Base-by-base conservation (phyloP, 176 grass and related monocot genomes). In the Avena atlantica region DNA sequence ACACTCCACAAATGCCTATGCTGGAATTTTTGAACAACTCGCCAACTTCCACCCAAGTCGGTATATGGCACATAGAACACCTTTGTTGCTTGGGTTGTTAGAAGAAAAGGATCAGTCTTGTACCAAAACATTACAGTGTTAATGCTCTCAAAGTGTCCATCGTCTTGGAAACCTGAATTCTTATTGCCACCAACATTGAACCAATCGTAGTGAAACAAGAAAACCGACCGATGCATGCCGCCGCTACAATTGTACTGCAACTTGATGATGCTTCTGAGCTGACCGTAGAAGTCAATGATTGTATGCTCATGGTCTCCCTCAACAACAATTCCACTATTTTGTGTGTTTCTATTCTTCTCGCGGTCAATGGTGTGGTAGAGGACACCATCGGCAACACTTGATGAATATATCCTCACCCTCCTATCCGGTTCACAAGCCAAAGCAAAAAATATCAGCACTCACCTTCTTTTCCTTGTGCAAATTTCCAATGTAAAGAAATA, bases 1-100 rank as follows among this genome's bases (percentile, higher is more conserved):
- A 75, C 45, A 75, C 12, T 50, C n/a, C n/a, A 75, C n/a, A 75
- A 25, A 7, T 75, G 72, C 4, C 21, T 45, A 29, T 75, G 72
- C 2, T 25, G 1, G 50, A 50, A 75, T 2, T 23, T 52, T 27
- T 75, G 47, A 5, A 75, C 72, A 27, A 75, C 21, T 52, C n/a
- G n/a, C 47, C 47, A 75, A 8, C 51, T 75, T 29, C 2, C 12
- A 75, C 47, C 5, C 12, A 51, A 15, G 11, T 17, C 50, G 0
- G 20, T 52, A 21, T 75, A 12, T 8, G 1, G 10, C 4, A 75
- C 4, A 6, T 75, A 75, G 14, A 75, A 52, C 0, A 51, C n/a
- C n/a, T 75, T 45, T 75, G 4, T 75, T 14, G 45, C n/a, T 15
- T 52, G 72, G 14, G n/a, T 8, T 27, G 47, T n/a, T 3, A 75